Base-by-base conservation (phyloP, 2,329 filamentous ascomycete species). In the Lecanicillium sp. region DNA sequence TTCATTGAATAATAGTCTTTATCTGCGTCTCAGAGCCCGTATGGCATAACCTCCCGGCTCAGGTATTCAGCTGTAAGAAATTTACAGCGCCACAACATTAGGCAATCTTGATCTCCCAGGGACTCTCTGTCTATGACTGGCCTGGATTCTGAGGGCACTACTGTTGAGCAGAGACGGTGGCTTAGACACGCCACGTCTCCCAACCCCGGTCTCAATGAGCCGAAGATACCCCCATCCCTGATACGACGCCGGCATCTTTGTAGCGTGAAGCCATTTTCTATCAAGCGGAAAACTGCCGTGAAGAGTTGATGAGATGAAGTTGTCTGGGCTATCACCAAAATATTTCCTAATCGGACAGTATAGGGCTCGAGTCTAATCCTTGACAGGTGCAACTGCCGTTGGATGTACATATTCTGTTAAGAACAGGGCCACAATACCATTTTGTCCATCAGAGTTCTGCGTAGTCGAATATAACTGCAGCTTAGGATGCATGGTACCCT, bases 81-180 rank as follows among this genome's bases (percentile, higher is more conserved):
- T 23, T 3, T 24, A 3, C 19, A 19, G 27, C 44, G 35, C 44
- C 44, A 46, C 44, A 7, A 8, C 15, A 12, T 19, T 7, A 5
- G 12, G 12, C 35, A 46, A 46, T 46, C 35, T 46, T 46, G 44
- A 46, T 46, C 35, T 38, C 32, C 3, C 26, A 33, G 27, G 26
- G 26, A 19, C n/a, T 24, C n/a, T 19, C 4, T 15, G 23, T 46
- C 21, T 11, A 32, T 19, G 15, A 30, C 30, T n/a, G n/a, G n/a
- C 20, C 26, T 17, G n/a, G 15, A 10, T 27, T 36, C 23, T 17
- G 3, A 6, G 21, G 5, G 19, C 9, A 24, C 4, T 7, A 39
- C 4, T n/a, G 10, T 2, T 19, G 44, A 5, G 26, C 30, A 29
- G 10, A 19, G 32, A 23, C 44, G 21, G 44, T 26, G 44, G 44